These are phyloP conservation scores for Fusarium sp. DNA, from an alignment of 2,329 filamentous ascomycete genomes.

Conservation along the genomic window DNA sequence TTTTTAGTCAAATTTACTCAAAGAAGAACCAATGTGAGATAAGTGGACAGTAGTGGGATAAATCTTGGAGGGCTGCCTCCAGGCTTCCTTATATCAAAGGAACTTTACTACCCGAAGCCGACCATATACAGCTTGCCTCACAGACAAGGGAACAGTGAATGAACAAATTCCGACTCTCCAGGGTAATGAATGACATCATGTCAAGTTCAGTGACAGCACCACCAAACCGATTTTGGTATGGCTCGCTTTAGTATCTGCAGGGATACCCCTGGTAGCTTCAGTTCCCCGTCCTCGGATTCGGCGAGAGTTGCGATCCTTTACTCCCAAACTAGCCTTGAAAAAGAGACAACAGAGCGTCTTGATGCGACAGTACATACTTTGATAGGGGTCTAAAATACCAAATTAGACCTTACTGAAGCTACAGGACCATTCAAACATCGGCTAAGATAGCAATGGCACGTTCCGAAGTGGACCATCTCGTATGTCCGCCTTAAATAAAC, in stretches of 20 bases:
- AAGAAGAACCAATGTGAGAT: background rate
- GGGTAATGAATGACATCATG: background rate
- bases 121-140: background rate
- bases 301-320: too few species aligned
- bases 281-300: background rate
- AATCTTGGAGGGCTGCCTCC: fast-evolving
- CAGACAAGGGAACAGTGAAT: background rate
- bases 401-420: background rate
- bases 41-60: fast-evolving
- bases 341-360: too few species aligned
- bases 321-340: too few species aligned
- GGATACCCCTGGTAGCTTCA: background rate
- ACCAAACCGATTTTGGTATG: background rate
- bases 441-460: background rate
- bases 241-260: background rate
- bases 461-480: background rate
- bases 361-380: too few species aligned
- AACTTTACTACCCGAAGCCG: fast-evolving
- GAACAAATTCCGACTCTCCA: background rate
- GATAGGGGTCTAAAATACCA: background rate
- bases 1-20: fast-evolving
- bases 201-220: background rate
- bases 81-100: fast-evolving
- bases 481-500: background rate
- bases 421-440: background rate